Base-by-base conservation (phyloP, 257 asterid genomes). In the Plantago ovata region DNA sequence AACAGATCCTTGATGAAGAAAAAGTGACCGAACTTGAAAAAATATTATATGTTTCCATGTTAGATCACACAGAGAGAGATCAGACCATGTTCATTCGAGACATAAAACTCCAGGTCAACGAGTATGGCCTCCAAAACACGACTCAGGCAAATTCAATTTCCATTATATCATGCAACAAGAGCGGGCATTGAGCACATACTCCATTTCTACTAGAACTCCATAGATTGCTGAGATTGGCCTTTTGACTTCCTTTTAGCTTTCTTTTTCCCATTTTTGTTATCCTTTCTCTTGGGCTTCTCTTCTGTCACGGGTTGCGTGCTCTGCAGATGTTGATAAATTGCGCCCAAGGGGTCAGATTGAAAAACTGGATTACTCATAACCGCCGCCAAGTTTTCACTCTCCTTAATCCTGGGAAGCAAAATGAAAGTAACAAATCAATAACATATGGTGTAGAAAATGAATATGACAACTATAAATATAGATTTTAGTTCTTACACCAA, bases 271-370 rank as follows among this genome's bases (percentile, higher is more conserved):
- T 53, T 60, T 72, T 73, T 77, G n/a, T 20, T 56, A 16, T 69
- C 85, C 62, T 51, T 75, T 62, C 46, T 73, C 73, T 68, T 87
- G 41, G 81, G 79, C 71, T 83, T 82, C 67, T 72, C 79, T 0
- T 79, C 85, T 1, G 10, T 23, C 11, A 60, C 40, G 13, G 95
- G 95, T 60, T 86, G 98, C 12, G 96, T 87, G 69, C 65, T 75
- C 79, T 74, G 82, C 73, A 87, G 62, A 71, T 87, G 94, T 64
- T 79, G 87, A 77, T 58, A 69, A 74, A 87, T 82, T 53, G 96
- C 80, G 38, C 71, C 84, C 43, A 90, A 38, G 15, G 96, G 96
- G 75, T 90, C 82, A 1, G 89, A 71, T 53, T 77, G 84, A 58
- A 81, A 90, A 51, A 61, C 67, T 0, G 91, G 84, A 80, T 87